Conservation (phyloP, 1,139 yeast genomes). For the Geotrichum siamense region DNA sequence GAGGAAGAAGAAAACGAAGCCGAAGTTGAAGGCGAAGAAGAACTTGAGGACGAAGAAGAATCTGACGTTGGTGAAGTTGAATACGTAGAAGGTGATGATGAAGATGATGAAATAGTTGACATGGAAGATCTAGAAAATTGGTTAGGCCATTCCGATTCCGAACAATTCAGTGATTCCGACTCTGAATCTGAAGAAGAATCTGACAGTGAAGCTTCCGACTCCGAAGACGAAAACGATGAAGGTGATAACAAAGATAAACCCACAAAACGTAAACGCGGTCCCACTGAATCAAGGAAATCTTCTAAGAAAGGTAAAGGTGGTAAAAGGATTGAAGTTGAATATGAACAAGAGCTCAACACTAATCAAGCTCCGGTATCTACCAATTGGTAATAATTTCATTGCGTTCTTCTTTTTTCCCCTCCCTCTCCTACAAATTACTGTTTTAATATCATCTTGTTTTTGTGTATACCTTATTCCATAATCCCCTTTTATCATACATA, state of each 20-base stretch:
- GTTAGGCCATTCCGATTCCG: constrained; percentile 63
- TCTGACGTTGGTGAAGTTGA: constrained; percentile 69
- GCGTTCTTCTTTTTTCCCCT: too few relatives aligned
- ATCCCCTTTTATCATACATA: not conserved
- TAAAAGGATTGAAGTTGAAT: constrained; percentile 65
- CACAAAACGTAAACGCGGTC: constrained; percentile 27
- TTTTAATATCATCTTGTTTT: constrained; percentile 1
- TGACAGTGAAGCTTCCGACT: constrained; percentile 22
- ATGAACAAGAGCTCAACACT: constrained; percentile 53
- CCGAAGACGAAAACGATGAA: constrained; percentile 33
- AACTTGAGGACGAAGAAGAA: constrained; percentile 46
- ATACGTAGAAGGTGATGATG: constrained; percentile 65
- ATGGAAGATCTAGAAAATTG: constrained; percentile 87
- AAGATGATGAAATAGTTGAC: constrained; percentile 80
- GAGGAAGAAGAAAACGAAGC: constrained; percentile 55
- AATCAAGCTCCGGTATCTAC: constrained; percentile 9
- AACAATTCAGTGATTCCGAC: constrained; percentile 30
- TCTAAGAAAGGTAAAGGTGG: constrained; percentile 38
- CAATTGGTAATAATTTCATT: constrained; percentile 11
- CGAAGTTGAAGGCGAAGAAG: constrained; percentile 56
- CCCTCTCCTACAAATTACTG: constrained; percentile 1
- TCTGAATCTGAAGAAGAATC: constrained; percentile 26
- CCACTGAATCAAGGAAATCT: constrained; percentile 35
- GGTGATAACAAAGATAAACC: constrained; percentile 40
- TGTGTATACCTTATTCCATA: too few relatives aligned